Percentiles rank a stretch among this genome's conserved stretches.
Conservation (phyloP, 768 basidiomycete genomes). For the Aureoboletus auriporus region DNA sequence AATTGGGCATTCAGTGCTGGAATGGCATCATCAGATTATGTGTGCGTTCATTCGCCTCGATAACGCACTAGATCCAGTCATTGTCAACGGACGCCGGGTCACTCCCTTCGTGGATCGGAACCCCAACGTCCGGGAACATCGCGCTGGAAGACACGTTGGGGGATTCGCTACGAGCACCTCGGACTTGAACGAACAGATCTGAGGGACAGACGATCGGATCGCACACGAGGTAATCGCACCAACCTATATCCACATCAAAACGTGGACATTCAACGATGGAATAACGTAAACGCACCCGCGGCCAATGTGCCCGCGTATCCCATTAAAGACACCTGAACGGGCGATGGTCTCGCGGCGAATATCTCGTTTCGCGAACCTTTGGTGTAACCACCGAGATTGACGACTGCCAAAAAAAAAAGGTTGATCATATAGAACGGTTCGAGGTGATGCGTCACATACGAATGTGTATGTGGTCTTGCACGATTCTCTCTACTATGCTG, state of each 20-base stretch:
- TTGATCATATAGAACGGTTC: neutral
- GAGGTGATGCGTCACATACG: conserved; percentile 25
- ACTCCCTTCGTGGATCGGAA: conserved; percentile 34
- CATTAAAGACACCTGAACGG: conserved; percentile 47
- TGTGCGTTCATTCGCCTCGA: neutral
- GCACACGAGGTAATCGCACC: conserved; percentile 46
- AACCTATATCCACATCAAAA: conserved; percentile 27
- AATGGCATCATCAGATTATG: conserved; percentile 2
- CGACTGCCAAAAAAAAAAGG: conserved; percentile 25
- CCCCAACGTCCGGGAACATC: conserved; percentile 19
- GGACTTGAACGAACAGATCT: conserved; percentile 33
- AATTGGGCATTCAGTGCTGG: conserved; percentile 41
- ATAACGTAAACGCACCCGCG: conserved; percentile 25
- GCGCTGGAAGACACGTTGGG: neutral
- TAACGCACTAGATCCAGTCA: conserved; percentile 43
- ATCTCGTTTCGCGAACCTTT: conserved; percentile 51
- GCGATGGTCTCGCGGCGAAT: conserved; percentile 46
- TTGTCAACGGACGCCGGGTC: conserved; percentile 39
- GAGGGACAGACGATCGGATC: conserved; percentile 43
- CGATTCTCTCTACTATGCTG: conserved; percentile 37
- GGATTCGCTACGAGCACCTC: conserved; percentile 18
- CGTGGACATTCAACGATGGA: neutral
- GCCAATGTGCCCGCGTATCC: conserved; percentile 48
- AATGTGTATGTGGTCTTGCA: conserved; percentile 43
- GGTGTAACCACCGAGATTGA: conserved; percentile 48